Percentiles rank a stretch among this genome's conserved stretches.
Conservation (phyloP, 495 filamentous ascomycete species). For the Letharia lupina region DNA sequence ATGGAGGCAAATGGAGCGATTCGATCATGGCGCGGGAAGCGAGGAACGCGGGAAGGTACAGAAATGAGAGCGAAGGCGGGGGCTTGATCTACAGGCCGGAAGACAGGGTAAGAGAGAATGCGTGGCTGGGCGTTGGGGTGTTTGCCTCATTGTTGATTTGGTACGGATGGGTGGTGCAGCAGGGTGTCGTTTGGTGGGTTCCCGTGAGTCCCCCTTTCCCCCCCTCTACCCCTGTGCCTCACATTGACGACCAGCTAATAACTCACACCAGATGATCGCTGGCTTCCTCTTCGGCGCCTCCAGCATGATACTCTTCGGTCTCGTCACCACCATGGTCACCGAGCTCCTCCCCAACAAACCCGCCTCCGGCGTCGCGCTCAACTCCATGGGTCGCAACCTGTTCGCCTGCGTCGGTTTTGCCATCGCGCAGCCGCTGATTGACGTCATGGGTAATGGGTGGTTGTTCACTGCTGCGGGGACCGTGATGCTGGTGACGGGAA, state of each 20-base stretch:
- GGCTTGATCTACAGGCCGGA: slow-evolving; percentile 68
- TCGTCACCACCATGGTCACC: slow-evolving; percentile 72
- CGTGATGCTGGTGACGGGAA: too few species aligned
- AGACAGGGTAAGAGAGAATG: slow-evolving; percentile 85
- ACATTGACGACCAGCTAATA: too few species aligned
- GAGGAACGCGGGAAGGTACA: slow-evolving; percentile 58
- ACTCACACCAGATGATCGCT: slow-evolving; percentile 45
- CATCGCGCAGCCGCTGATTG: slow-evolving; percentile 66
- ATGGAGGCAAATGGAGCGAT: slow-evolving; percentile 85
- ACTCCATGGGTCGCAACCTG: slow-evolving; percentile 74
- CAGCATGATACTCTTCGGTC: slow-evolving; percentile 79
- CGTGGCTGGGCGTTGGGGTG: slow-evolving; percentile 67
- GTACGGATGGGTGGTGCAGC: slow-evolving; percentile 59
- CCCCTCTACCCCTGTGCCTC: too few species aligned
- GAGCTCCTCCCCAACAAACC: slow-evolving; percentile 81
- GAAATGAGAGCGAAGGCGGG: slow-evolving; percentile 44
- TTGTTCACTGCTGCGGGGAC: slow-evolving; percentile 66
- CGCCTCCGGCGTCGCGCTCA: slow-evolving; percentile 69
- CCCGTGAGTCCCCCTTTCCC: slow-evolving; percentile 22
- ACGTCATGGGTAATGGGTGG: slow-evolving; percentile 84
- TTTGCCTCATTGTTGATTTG: slow-evolving; percentile 61
- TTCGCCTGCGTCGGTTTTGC: slow-evolving; percentile 70
- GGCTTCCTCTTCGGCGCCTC: slow-evolving; percentile 86
- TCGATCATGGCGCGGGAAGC: slow-evolving; percentile 81
- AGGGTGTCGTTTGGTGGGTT: slow-evolving; percentile 51